phyloP scores from a whole-genome alignment of 805 yeast genomes.

The Sugiyamaella boreocaroliniensis region DNA sequence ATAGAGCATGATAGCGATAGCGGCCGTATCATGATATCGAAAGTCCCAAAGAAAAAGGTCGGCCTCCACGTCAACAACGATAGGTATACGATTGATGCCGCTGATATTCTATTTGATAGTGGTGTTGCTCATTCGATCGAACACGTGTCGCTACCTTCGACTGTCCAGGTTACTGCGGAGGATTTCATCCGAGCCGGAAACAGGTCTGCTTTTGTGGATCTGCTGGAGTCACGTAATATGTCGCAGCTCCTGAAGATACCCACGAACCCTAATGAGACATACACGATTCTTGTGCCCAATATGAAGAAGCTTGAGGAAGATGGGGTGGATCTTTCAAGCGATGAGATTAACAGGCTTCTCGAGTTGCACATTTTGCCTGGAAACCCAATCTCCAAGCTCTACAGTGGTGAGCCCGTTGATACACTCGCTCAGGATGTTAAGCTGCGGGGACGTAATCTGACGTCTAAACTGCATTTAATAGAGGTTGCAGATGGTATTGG shows the following conservation, averaged over 20 bases:
- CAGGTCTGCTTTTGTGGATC: slow-evolving; percentile 40
- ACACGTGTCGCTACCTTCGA: slow-evolving; percentile 49
- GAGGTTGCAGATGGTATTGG: slow-evolving; percentile 20
- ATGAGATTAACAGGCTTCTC: slow-evolving; percentile 47
- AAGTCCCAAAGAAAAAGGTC: slow-evolving; percentile 9
- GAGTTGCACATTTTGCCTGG: slow-evolving; percentile 65
- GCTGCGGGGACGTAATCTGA: slow-evolving; percentile 16
- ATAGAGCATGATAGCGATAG: not conserved
- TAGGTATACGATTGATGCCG: slow-evolving; percentile 27
- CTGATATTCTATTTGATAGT: slow-evolving; percentile 69
- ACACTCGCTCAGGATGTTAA: slow-evolving; percentile 22
- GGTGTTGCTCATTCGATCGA: slow-evolving; percentile 78
- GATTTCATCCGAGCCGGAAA: slow-evolving; percentile 55
- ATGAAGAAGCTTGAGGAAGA: slow-evolving; percentile 46
- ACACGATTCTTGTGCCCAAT: slow-evolving; percentile 71
- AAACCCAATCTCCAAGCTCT: slow-evolving; percentile 32
- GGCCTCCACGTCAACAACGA: slow-evolving; percentile 1
- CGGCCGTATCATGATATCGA: not conserved
- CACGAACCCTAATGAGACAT: slow-evolving; percentile 29
- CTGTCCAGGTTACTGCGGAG: slow-evolving; percentile 44
- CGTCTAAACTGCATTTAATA: slow-evolving; percentile 24
- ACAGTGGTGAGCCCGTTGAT: slow-evolving; percentile 19
- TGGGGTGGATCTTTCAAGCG: slow-evolving; percentile 36
- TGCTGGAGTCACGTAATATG: slow-evolving; percentile 41
- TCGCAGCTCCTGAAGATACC: slow-evolving; percentile 37